Evolutionary conservation across 1,284 basidiomycete genomes (phyloP), one percentile per base, ranked within the genome.

Genomic region (Chalciporus sp.): DNA sequence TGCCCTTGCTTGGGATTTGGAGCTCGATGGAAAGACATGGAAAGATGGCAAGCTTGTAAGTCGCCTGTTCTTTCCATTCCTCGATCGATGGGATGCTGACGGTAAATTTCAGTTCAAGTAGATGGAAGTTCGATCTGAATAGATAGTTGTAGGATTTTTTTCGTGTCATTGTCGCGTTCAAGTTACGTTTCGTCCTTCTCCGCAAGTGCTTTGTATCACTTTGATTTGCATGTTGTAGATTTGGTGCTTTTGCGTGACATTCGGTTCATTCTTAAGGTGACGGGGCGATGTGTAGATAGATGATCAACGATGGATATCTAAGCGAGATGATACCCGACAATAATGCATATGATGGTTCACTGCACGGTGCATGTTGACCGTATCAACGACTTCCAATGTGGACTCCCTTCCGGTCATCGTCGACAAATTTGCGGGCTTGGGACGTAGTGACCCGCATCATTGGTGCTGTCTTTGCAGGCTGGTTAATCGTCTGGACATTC

Each of bases 1-100:
- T 61, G 89, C 90, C 35, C 82, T 95, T 61, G 90, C 93, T 52
- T 96, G 94, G 94, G 93, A 95, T 76, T 76, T 95, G 58, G 85
- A 88, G 75, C 65, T 94, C 55, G 85, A 88, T 60, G 94, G 88
- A 50, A 93, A 91, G 83, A 81, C 84, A 71, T 95, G 90, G 90
- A 87, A 77, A 56, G 92, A 93, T 74, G 92, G 91, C 64, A 92
- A 92, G 80, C 88, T 85, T 73, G 89, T 92, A 68, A 79, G 85
- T 80, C 53, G 59, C 17, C 19, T 41, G 0, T 39, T 58, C 44
- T 11, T 11, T 45, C 19, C 17, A 16, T 23, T 29, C 27, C 4
- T 29, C 4, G 31, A 37, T 23, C 1, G 4, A 29, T 33, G 31
- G 16, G n/a, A 35, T 29, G 2, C 29, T 63, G 26, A 65, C 31